Conservation (phyloP, 2,329 filamentous ascomycete species). For the Thelonectria olida region DNA sequence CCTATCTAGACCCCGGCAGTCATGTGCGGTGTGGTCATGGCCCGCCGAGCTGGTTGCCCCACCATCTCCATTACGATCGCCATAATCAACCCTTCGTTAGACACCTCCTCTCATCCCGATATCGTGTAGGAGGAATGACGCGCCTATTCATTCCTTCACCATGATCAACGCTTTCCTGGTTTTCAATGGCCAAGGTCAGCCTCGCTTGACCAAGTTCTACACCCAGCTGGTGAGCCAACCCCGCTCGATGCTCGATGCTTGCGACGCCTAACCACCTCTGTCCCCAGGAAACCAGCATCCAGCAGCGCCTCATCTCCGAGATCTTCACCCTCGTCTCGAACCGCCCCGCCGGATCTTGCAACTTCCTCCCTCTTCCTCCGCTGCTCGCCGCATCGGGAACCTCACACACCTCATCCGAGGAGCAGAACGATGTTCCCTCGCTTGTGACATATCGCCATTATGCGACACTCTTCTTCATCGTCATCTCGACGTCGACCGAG, state of each 20-base stretch:
- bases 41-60: slow-evolving; percentile 27
- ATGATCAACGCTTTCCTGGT: slow-evolving; percentile 99
- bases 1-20: slow-evolving; percentile 7
- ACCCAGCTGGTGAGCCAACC: slow-evolving; percentile 78
- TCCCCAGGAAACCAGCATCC: slow-evolving; percentile 89
- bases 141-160: slow-evolving; percentile 33
- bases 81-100: too few species aligned
- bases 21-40: slow-evolving; percentile 28
- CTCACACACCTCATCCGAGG: slow-evolving; percentile 70
- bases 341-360: slow-evolving; percentile 90
- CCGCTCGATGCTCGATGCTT: neutral
- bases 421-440: slow-evolving; percentile 88
- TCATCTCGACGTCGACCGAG: slow-evolving; percentile 96
- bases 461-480: slow-evolving; percentile 97
- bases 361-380: slow-evolving; percentile 87
- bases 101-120: slow-evolving; percentile 5
- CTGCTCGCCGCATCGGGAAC: slow-evolving; percentile 71
- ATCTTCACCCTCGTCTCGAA: slow-evolving; percentile 97
- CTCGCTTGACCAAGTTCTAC: slow-evolving; percentile 97
- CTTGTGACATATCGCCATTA: slow-evolving; percentile 98
- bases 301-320: slow-evolving; percentile 95
- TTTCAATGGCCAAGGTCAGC: slow-evolving; percentile 98
- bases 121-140: slow-evolving; percentile 28
- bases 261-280: slow-evolving; percentile 12
- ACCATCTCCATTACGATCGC: slow-evolving; percentile 26